Evolutionary conservation across 371 early-diverging fungal genomes (phyloP).

Genomic region (Syncephalastrum monosporum): DNA sequence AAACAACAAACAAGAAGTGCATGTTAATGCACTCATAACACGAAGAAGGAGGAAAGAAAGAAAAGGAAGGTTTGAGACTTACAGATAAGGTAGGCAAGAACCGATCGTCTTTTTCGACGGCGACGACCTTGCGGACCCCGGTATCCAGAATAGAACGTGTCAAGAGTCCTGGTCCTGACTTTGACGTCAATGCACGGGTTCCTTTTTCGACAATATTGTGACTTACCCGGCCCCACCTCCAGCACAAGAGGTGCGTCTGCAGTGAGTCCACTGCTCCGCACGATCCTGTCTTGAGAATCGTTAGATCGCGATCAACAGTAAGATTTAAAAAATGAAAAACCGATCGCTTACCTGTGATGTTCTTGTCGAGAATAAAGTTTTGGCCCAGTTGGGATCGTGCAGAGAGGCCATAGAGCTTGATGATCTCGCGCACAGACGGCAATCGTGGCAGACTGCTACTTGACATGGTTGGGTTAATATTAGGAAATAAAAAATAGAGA

Average conservation of each 20-base stretch:
- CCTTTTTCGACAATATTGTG: background rate
- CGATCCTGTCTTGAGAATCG: slow-evolving; percentile 63
- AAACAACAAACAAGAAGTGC: background rate
- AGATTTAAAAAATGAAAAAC: no score
- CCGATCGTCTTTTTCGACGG: slow-evolving; percentile 76
- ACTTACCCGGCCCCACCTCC: slow-evolving; percentile 83
- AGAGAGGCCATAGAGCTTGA: slow-evolving; percentile 74
- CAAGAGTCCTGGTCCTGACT: slow-evolving; percentile 69
- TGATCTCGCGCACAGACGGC: slow-evolving; percentile 73
- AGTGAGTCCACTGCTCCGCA: slow-evolving; percentile 58
- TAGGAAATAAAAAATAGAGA: no score
- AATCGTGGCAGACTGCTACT: slow-evolving; percentile 34
- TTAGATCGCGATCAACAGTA: background rate
- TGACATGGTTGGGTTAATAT: slow-evolving; percentile 1
- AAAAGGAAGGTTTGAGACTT: slow-evolving; percentile 5
- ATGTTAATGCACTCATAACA: no score
- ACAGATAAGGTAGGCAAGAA: slow-evolving; percentile 72
- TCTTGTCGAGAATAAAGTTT: slow-evolving; percentile 85
- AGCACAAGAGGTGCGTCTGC: slow-evolving; percentile 64
- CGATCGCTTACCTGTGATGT: slow-evolving; percentile 63
- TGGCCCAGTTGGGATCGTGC: slow-evolving; percentile 78
- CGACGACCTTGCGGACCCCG: slow-evolving; percentile 67
- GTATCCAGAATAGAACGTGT: slow-evolving; percentile 77
- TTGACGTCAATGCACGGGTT: background rate
- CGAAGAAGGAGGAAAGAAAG: no score